Conservation (phyloP, 768 basidiomycete genomes). For the Collybiopsis confluens region DNA sequence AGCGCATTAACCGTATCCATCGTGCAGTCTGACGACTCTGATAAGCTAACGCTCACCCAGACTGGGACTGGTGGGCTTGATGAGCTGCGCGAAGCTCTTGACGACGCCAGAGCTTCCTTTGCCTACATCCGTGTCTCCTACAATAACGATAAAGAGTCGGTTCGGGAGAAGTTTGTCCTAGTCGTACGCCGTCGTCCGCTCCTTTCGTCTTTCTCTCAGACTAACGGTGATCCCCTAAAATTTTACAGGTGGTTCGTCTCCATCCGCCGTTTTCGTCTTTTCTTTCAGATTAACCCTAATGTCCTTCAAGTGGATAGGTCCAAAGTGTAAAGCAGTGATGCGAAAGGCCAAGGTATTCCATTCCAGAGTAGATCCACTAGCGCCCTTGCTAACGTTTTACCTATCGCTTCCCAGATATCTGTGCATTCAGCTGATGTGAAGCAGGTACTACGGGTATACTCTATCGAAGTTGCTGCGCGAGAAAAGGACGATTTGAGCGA, state of each 20-base stretch:
- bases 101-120: slow-evolving; percentile 74
- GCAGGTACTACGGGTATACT: slow-evolving; percentile 67
- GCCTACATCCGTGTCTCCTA: slow-evolving; percentile 84
- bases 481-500: slow-evolving; percentile 84
- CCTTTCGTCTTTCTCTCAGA: slow-evolving; percentile 10
- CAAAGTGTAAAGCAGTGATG: slow-evolving; percentile 84
- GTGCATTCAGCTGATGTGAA: slow-evolving; percentile 91
- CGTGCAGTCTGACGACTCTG: slow-evolving; percentile 58
- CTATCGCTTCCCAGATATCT: slow-evolving; percentile 66
- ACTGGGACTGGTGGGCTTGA: slow-evolving; percentile 78
- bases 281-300: slow-evolving; percentile 10
- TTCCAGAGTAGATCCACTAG: slow-evolving; percentile 25
- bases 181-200: slow-evolving; percentile 38
- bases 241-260: slow-evolving; percentile 92
- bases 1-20: background rate
- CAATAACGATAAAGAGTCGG: slow-evolving; percentile 81
- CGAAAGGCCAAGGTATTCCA: slow-evolving; percentile 78
- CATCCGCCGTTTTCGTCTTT: slow-evolving; percentile 12
- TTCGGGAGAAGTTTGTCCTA: slow-evolving; percentile 85
- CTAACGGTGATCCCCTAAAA: slow-evolving; percentile 23
- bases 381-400: slow-evolving; percentile 12
- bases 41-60: slow-evolving; percentile 45
- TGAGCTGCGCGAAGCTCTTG: slow-evolving; percentile 69
- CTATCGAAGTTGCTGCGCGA: slow-evolving; percentile 84
- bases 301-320: slow-evolving; percentile 68